Conservation (phyloP, 257 asterid species). For the Solanum gracilifrons region DNA sequence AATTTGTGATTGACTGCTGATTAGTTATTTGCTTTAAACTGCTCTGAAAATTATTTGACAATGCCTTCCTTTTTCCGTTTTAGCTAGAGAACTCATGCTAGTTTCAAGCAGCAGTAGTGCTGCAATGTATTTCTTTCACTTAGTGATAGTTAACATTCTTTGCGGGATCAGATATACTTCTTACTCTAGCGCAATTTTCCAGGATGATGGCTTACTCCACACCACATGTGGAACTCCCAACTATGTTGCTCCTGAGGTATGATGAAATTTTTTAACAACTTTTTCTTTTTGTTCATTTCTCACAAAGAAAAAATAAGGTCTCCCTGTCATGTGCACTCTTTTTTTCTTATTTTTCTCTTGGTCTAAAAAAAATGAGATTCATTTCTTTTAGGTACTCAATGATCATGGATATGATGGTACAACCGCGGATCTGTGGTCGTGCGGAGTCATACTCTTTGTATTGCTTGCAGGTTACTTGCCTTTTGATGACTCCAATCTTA, state of each 20-base stretch:
- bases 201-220: constrained; percentile 94
- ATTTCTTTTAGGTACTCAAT: constrained; percentile 45
- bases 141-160: background rate
- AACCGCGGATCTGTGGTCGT: constrained; percentile 88
- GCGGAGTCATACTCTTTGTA: constrained; percentile 92
- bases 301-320: background rate
- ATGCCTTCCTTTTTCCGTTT: background rate
- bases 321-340: background rate
- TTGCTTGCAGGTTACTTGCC: constrained; percentile 97
- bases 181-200: constrained; percentile 12
- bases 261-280: background rate
- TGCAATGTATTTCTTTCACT: background rate
- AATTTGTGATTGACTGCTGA: background rate
- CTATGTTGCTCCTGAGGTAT: constrained; percentile 97
- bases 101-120: background rate
- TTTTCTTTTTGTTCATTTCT: background rate
- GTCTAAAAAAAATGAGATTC: background rate
- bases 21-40: background rate
- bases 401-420: constrained; percentile 90
- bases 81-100: background rate
- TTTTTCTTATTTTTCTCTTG: background rate
- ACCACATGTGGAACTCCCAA: constrained; percentile 98
- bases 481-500: constrained; percentile 77
- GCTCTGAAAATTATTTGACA: background rate
- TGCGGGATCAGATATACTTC: background rate